These are phyloP conservation scores for Catenaria anguillulae DNA, from an alignment of 371 early-diverging fungal genomes.

Conservation along the genomic window DNA sequence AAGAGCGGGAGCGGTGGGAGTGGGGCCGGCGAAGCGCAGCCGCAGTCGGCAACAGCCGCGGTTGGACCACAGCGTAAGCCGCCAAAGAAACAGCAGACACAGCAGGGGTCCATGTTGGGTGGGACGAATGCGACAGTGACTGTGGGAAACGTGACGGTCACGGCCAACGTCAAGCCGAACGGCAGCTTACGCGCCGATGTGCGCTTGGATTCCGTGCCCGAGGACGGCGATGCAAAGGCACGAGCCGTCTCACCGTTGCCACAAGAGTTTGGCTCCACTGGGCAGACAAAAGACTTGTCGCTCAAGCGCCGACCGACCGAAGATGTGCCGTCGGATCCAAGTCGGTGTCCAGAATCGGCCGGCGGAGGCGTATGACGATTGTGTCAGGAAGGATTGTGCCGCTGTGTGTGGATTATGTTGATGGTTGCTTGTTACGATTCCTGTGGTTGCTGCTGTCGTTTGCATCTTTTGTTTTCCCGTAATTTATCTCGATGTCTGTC, in stretches of 20 bases:
- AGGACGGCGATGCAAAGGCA: background rate
- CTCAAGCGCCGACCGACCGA: background rate
- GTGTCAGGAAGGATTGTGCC: too few species aligned
- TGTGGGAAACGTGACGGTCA: background rate
- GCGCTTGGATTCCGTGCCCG: background rate
- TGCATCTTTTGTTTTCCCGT: too few species aligned
- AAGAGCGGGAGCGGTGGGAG: background rate
- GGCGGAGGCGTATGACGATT: too few species aligned
- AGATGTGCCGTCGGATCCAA: too few species aligned
- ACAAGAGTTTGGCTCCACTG: background rate
- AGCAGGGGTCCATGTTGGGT: background rate
- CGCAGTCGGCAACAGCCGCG: background rate
- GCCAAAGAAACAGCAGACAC: background rate
- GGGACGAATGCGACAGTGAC: background rate
- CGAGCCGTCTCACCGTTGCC: too few species aligned
- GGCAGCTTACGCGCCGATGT: background rate
- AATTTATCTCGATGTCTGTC: too few species aligned
- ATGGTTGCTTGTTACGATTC: too few species aligned
- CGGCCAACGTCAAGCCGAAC: background rate
- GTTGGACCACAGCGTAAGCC: background rate
- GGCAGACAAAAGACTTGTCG: background rate
- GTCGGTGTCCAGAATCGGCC: too few species aligned
- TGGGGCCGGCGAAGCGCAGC: background rate
- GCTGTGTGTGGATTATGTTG: too few species aligned
- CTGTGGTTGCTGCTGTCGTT: too few species aligned